Evolutionary conservation across 2,329 filamentous ascomycete genomes (phyloP), one percentile per base, ranked within the genome.

Genomic region (Monosporascus sp.): DNA sequence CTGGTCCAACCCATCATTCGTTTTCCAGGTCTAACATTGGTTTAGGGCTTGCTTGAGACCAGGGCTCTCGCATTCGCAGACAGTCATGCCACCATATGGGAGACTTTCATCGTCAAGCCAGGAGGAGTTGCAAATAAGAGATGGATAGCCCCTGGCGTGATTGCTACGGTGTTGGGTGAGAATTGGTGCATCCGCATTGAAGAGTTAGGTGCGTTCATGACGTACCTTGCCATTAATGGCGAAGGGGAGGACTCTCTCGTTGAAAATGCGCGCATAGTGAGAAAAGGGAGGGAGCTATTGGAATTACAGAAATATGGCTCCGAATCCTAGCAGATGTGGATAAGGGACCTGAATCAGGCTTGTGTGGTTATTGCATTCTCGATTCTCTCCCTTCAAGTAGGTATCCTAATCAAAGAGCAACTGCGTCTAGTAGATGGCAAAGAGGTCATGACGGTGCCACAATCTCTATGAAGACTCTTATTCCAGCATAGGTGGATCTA

Each of bases 161-260:
- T 60, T 28, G 55, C 50, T 1, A 24, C 53, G 2, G 18, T 61
- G 18, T 5, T 64, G 46, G 60, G 61, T 6, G 50, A 61, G 47
- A 60, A 60, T 37, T 60, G 56, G 63, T 50, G 51, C n/a, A 51
- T 66, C 11, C 47, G 48, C 2, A 46, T 54, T 22, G 61, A 65
- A 37, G 58, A 64, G 50, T 35, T 66, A 24, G 58, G 57, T 11
- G 62, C 61, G 15, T 65, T 59, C 49, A 63, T 64, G 58, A 51
- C 59, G 22, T 49, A 63, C 24, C 53, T 66, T 18, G 59, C 54
- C 6, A 48, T 60, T 14, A 47, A 56, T 24, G 61, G 60, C 2
- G 53, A 53, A 26, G 63, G 52, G 9, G 60, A 65, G 52, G 54
- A 52, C 24, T 18, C 51, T 8, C 15, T 62, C 5, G 56, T 61